Evolutionary conservation across 192 early-diverging fungal species (phyloP).

Genomic region (Coemansia sp.): DNA sequence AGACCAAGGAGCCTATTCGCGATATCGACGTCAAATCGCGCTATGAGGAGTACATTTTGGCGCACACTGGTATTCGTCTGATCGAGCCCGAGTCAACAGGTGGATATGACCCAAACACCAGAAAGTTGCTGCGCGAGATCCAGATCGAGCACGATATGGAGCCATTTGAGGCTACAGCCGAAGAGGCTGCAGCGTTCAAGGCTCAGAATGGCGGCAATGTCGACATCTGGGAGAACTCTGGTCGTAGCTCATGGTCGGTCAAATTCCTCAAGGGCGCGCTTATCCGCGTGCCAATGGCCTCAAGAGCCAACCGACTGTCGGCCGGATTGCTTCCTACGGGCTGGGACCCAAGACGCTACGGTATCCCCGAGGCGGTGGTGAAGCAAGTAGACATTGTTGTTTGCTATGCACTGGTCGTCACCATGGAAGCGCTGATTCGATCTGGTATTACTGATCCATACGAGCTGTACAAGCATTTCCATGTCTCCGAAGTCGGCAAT

Average conservation of each 20-base stretch:
- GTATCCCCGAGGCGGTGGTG: constrained; percentile 88
- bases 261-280: constrained; percentile 84
- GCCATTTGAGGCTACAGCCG: constrained; percentile 81
- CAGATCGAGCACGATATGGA: constrained; percentile 85
- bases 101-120: constrained; percentile 87
- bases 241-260: constrained; percentile 73
- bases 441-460: constrained; percentile 95
- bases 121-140: constrained; percentile 86
- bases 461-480: constrained; percentile 95
- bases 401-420: constrained; percentile 83
- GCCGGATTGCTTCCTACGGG: constrained; percentile 92
- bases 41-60: constrained; percentile 88
- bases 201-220: constrained; percentile 79
- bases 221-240: constrained; percentile 55
- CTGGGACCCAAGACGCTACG: constrained; percentile 89
- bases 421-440: constrained; percentile 86
- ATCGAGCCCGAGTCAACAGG: constrained; percentile 85
- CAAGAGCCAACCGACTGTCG: constrained; percentile 75
- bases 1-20: constrained; percentile 81
- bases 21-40: constrained; percentile 88
- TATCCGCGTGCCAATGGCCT: constrained; percentile 88
- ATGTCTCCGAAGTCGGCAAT: constrained; percentile 93
- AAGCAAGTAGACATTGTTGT: constrained; percentile 89
- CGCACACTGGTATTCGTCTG: constrained; percentile 91
- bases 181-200: constrained; percentile 87